These are phyloP conservation scores for Solanum chacoense DNA, from an alignment of 305 asterid species.

Conservation along the genomic window DNA sequence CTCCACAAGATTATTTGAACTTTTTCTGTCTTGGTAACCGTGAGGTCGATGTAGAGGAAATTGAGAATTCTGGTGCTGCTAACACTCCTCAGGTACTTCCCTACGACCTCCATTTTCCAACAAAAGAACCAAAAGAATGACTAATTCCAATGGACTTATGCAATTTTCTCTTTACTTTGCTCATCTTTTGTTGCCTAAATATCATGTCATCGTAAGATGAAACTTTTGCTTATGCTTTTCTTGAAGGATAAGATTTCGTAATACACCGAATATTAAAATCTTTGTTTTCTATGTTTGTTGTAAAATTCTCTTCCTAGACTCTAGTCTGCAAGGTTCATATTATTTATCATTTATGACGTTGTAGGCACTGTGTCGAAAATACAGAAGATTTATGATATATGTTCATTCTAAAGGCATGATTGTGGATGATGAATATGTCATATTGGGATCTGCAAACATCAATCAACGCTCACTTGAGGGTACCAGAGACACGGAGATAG, in stretches of 20 bases:
- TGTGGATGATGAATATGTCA: constrained; percentile 59
- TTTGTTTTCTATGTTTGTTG: not conserved
- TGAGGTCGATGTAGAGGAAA: constrained; percentile 23
- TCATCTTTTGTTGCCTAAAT: not conserved
- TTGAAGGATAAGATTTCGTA: not conserved
- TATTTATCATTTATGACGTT: not conserved
- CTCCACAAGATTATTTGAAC: constrained; percentile 67
- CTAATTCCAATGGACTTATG: not conserved
- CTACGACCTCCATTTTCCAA: not conserved
- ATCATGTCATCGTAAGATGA: constrained; percentile 1
- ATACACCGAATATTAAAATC: not conserved
- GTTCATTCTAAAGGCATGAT: constrained; percentile 83
- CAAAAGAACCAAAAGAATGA: not conserved
- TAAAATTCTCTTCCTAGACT: not conserved
- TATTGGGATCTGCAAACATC: constrained; percentile 70
- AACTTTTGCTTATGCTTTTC: not conserved
- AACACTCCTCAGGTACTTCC: constrained; percentile 41
- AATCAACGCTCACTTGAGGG: constrained; percentile 72
- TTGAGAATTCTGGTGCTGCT: constrained; percentile 14
- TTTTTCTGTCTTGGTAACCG: constrained; percentile 82
- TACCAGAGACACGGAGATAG: constrained; percentile 59
- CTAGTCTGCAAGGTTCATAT: not conserved
- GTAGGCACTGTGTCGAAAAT: constrained; percentile 35
- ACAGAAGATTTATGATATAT: constrained; percentile 60
- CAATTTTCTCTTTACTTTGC: not conserved